Conservation (phyloP, 73 alveolate genomes). For the Uronychia binucleata region DNA sequence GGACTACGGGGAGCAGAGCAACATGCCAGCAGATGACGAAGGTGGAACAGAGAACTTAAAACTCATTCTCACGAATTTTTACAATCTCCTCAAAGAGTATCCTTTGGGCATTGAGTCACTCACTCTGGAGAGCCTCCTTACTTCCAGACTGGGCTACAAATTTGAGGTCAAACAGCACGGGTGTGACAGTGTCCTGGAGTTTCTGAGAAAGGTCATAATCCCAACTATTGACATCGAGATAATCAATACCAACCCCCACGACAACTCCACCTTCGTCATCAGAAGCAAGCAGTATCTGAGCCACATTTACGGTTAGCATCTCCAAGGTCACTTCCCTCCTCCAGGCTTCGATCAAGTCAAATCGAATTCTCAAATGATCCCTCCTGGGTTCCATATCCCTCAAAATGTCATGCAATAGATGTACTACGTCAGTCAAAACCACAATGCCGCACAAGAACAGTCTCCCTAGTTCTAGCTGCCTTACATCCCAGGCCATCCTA, state of each 20-base stretch:
- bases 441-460: slow-evolving; percentile 1
- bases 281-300: neutral
- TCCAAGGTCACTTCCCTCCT: slow-evolving; percentile 2
- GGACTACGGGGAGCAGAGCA: slow-evolving; percentile 10
- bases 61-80: slow-evolving; percentile 17
- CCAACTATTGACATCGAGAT: slow-evolving; percentile 35
- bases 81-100: slow-evolving; percentile 30
- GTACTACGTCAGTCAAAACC: no score
- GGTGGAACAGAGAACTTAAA: slow-evolving; percentile 8
- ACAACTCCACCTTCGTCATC: slow-evolving; percentile 3
- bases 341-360: neutral
- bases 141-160: slow-evolving; percentile 5
- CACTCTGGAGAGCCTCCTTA: neutral
- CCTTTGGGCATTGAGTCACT: slow-evolving; percentile 42
- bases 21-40: slow-evolving; percentile 8
- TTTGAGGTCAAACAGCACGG: slow-evolving; percentile 28
- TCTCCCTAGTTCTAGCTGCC: slow-evolving; percentile 2
- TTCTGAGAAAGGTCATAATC: slow-evolving; percentile 26
- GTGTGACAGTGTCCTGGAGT: slow-evolving; percentile 34
- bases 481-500: slow-evolving; percentile 31
- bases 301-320: neutral
- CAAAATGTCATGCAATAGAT: neutral
- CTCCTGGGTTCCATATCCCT: no score
- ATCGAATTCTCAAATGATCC: neutral
- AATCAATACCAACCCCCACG: slow-evolving; percentile 18